A percentile compares a stretch with the other conserved stretches of the same genome.
Evolutionary conservation across 495 filamentous ascomycete genomes (phyloP).

Genomic region (Thermochaetoides thermophila): DNA sequence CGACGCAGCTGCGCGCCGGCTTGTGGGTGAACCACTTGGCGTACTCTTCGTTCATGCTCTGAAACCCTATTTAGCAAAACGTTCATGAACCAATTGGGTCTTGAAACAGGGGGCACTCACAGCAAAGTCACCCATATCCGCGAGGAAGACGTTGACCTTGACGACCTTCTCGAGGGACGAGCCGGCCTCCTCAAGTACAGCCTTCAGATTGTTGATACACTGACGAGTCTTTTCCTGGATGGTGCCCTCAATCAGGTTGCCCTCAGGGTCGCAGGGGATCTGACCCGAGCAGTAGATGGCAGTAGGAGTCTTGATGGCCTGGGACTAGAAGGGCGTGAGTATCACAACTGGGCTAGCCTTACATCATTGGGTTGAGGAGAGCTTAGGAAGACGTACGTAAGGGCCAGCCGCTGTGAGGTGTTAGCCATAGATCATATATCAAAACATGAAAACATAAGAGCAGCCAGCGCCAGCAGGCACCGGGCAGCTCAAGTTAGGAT

Average conservation of each 20-base stretch:
- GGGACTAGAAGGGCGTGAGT: no score
- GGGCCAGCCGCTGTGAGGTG: slow-evolving; percentile 36
- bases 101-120: slow-evolving; percentile 10
- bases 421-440: no score
- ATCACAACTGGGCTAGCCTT: no score
- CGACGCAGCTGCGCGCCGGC: slow-evolving; percentile 86
- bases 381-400: slow-evolving; percentile 39
- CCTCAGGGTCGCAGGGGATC: slow-evolving; percentile 65
- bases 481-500: not conserved
- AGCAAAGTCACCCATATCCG: slow-evolving; percentile 72
- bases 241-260: slow-evolving; percentile 58
- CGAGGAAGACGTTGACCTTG: slow-evolving; percentile 73
- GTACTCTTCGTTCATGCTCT: slow-evolving; percentile 77
- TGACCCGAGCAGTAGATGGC: slow-evolving; percentile 88
- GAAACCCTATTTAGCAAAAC: slow-evolving; percentile 3
- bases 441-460: no score
- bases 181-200: slow-evolving; percentile 62
- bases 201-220: slow-evolving; percentile 66
- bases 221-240: slow-evolving; percentile 62
- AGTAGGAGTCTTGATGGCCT: slow-evolving; percentile 71
- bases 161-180: slow-evolving; percentile 60
- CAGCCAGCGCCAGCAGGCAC: no score
- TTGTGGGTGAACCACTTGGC: slow-evolving; percentile 77
- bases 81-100: not conserved
- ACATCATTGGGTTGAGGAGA: no score